A percentile compares a stretch with the other conserved stretches of the same genome.
Conservation (phyloP, 2,329 filamentous ascomycete genomes). For the Ceratocystis cacaofunesta region DNA sequence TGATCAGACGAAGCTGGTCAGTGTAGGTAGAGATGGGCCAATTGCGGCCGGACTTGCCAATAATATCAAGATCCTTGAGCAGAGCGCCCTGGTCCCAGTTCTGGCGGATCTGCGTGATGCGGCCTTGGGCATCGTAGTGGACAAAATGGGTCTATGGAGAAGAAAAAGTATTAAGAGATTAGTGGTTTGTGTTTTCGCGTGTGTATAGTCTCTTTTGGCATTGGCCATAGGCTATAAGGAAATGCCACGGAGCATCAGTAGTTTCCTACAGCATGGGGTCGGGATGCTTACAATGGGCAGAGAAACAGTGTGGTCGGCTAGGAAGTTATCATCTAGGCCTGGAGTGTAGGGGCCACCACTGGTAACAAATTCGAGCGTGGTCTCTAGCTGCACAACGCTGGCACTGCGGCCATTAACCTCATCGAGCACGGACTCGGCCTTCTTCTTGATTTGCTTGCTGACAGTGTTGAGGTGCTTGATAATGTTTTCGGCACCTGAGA, state of each 20-base stretch:
- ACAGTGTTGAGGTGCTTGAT: constrained; percentile 65
- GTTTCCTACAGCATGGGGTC: not conserved
- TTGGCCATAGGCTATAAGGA: not conserved
- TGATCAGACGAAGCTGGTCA: constrained; percentile 69
- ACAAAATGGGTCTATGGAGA: constrained; percentile 65
- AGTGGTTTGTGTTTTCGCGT: not conserved
- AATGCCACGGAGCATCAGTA: not conserved
- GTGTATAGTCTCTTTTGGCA: not conserved
- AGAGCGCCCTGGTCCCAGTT: constrained; percentile 93
- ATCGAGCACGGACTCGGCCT: constrained; percentile 61
- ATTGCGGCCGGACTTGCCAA: constrained; percentile 76
- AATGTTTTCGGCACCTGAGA: constrained; percentile 59
- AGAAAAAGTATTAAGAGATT: not conserved
- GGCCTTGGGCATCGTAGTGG: constrained; percentile 58
- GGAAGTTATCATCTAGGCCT: constrained; percentile 83
- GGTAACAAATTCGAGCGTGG: constrained; percentile 63
- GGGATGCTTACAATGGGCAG: constrained; percentile 58
- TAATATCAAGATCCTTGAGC: constrained; percentile 84
- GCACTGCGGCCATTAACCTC: constrained; percentile 58
- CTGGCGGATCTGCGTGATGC: constrained; percentile 75
- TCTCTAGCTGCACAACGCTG: constrained; percentile 70
- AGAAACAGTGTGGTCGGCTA: constrained; percentile 64
- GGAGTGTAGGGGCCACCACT: constrained; percentile 80
- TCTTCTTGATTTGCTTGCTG: constrained; percentile 64
- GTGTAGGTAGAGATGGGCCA: constrained; percentile 87